Conservation (phyloP, 1,284 basidiomycete genomes). For the Stygiomarasmius scandens region DNA sequence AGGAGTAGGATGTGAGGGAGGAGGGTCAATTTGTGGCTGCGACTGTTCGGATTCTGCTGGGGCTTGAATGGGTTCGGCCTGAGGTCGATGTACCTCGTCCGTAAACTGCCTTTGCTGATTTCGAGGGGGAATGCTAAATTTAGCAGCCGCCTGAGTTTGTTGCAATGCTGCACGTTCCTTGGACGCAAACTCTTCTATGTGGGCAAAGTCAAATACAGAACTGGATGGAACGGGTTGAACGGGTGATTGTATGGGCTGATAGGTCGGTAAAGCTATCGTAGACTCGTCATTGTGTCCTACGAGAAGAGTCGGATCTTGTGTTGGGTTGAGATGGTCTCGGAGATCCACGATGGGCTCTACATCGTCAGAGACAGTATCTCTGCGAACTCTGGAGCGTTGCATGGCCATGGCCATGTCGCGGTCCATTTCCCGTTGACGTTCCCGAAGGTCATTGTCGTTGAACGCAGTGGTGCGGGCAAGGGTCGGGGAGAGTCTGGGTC, state of each 20-base stretch:
- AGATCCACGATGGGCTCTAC: conserved; percentile 27
- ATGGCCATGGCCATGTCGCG: conserved; percentile 74
- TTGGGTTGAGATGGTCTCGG: conserved; percentile 40
- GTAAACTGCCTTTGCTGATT: neutral
- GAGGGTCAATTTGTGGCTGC: conserved; percentile 7
- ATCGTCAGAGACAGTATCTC: conserved; percentile 56
- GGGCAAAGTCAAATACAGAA: conserved; percentile 73
- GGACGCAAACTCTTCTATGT: conserved; percentile 80
- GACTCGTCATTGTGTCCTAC: conserved; percentile 48
- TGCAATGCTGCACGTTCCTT: conserved; percentile 46
- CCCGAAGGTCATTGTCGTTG: conserved; percentile 69
- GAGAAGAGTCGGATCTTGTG: conserved; percentile 53
- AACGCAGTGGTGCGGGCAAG: conserved; percentile 62
- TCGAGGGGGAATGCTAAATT: conserved; percentile 15
- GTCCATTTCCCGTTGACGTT: conserved; percentile 84
- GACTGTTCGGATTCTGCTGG: neutral
- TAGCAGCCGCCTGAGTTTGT: neutral
- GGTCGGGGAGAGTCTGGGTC: conserved; percentile 65
- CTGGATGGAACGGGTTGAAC: conserved; percentile 25
- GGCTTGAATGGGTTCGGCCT: neutral
- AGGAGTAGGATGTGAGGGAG: conserved; percentile 31
- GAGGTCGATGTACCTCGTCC: conserved; percentile 3
- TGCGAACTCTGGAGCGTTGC: conserved; percentile 74
- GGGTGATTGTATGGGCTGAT: conserved; percentile 5
- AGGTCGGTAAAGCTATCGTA: conserved; percentile 49